A percentile compares a stretch with the other conserved stretches of the same genome.
phyloP scores from a whole-genome alignment of 2,329 filamentous ascomycete species.

The Lasiodiplodia sp. region DNA sequence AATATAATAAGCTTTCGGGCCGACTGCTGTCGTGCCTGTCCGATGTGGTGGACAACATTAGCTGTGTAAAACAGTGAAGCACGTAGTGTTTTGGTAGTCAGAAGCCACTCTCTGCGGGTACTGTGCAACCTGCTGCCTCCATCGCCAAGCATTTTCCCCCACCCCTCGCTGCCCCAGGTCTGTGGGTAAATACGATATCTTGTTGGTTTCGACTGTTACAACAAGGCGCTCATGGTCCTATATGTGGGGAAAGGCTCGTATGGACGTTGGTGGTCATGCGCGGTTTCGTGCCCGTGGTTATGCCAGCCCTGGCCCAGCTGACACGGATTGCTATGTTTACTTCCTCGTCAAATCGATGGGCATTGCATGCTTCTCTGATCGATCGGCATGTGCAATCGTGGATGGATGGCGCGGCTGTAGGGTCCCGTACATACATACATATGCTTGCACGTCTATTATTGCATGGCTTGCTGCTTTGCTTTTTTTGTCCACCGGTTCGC shows the following conservation, averaged over 20 bases:
- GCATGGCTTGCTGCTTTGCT: background rate
- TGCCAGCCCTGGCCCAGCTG: background rate
- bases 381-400: background rate
- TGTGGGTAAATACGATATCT: background rate
- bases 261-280: background rate
- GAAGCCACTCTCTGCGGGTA: background rate
- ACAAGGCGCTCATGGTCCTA: background rate
- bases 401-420: background rate
- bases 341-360: background rate
- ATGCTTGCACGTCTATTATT: background rate
- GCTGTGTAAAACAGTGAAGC: background rate
- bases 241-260: background rate
- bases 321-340: background rate
- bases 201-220: background rate
- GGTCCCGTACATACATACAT: background rate
- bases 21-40: background rate
- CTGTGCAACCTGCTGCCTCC: background rate
- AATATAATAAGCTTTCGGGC: conserved; percentile 13
- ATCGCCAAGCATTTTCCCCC: background rate
- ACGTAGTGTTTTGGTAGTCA: background rate
- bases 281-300: background rate
- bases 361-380: background rate
- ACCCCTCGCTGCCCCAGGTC: background rate
- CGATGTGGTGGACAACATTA: no score
- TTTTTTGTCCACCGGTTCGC: background rate